Evolutionary conservation across 2,329 filamentous ascomycete species (phyloP).

Genomic region (Pseudogymnoascus sp.): DNA sequence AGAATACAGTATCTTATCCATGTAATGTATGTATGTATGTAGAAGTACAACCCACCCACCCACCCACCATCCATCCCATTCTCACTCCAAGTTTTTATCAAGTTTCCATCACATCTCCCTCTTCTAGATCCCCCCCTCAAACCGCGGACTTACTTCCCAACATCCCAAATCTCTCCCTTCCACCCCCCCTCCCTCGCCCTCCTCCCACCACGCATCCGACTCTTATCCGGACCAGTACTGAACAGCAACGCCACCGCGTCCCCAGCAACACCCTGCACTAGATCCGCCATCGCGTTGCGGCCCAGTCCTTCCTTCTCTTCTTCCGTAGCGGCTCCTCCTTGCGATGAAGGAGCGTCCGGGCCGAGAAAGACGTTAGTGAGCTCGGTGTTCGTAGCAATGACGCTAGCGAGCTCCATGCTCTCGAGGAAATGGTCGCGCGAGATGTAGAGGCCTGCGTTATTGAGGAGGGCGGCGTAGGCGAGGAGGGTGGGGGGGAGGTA

Average conservation of each 20-base stretch:
- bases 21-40: too few relatives aligned
- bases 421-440: conserved; percentile 70
- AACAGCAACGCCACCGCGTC: neutral
- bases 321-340: neutral
- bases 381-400: conserved; percentile 55
- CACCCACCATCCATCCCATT: too few relatives aligned
- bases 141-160: neutral
- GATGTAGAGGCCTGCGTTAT: conserved; percentile 66
- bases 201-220: neutral
- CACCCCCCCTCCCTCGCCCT: neutral
- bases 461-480: conserved; percentile 72
- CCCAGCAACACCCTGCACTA: neutral
- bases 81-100: too few relatives aligned
- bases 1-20: too few relatives aligned
- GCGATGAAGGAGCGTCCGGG: neutral
- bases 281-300: neutral
- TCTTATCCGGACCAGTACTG: neutral
- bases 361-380: neutral
- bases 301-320: neutral
- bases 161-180: neutral
- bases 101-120: too few relatives aligned
- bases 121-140: too few relatives aligned
- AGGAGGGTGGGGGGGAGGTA: conserved; percentile 84
- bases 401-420: conserved; percentile 75
- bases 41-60: too few relatives aligned